Evolutionary conservation across 2,329 filamentous ascomycete species (phyloP).

Genomic region (Diaporthe amygdali): DNA sequence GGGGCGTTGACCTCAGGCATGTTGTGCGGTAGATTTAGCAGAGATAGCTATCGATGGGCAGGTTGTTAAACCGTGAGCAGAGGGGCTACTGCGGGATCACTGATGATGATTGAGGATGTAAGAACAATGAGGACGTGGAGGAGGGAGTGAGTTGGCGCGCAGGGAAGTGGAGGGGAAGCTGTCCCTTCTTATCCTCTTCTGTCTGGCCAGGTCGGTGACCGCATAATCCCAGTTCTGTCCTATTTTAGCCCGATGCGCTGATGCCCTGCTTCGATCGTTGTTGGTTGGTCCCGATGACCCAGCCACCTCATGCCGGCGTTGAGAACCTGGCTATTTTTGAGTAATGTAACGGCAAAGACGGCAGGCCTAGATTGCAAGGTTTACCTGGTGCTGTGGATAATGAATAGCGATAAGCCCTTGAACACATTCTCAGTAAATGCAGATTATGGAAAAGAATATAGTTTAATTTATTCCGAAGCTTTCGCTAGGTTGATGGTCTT

Average conservation of each 20-base stretch:
- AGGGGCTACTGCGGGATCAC: background rate
- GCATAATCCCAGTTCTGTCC: background rate
- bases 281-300: background rate
- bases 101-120: background rate
- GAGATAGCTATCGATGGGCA: no score
- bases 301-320: background rate
- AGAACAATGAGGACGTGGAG: background rate
- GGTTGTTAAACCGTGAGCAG: no score
- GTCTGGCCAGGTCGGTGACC: background rate
- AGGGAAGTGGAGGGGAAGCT: background rate
- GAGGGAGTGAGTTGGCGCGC: background rate
- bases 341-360: background rate
- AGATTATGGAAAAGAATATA: no score
- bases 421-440: no score
- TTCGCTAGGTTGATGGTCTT: no score
- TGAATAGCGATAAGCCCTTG: no score
- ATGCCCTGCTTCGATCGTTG: background rate
- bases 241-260: background rate
- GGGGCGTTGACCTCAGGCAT: conserved; percentile 13
- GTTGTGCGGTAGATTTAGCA: background rate
- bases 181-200: background rate
- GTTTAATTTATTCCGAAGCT: no score
- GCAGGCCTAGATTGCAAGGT: background rate
- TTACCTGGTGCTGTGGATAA: no score
- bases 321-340: background rate